Percentiles rank a stretch among this genome's conserved stretches.
Evolutionary conservation across 2,329 filamentous ascomycete genomes (phyloP).

Genomic region (Cladosporium halotolerans): DNA sequence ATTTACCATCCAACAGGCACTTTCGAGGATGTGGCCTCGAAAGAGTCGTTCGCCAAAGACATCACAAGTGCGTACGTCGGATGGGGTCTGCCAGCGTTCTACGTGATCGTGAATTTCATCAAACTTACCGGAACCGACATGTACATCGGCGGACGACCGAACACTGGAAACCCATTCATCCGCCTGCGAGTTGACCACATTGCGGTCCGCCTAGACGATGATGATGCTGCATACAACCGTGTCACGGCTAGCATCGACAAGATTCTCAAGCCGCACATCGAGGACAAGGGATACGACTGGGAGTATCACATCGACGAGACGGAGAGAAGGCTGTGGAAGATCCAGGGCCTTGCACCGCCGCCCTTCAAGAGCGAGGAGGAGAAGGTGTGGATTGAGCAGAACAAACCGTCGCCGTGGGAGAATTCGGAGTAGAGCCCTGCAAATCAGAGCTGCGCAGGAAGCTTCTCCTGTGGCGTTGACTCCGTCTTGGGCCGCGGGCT

Average conservation of each 20-base stretch:
- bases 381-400: conserved; percentile 28
- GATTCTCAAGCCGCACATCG: conserved; percentile 35
- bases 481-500: too few species aligned
- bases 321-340: conserved; percentile 39
- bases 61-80: conserved; percentile 38
- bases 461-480: too few species aligned
- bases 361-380: conserved; percentile 32
- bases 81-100: conserved; percentile 38
- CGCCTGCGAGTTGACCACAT: conserved; percentile 33
- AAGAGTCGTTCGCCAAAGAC: conserved; percentile 28
- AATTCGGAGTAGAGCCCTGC: not conserved
- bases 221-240: conserved; percentile 14
- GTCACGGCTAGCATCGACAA: conserved; percentile 27
- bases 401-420: conserved; percentile 18
- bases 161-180: conserved; percentile 31
- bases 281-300: conserved; percentile 39
- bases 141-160: conserved; percentile 28
- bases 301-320: conserved; percentile 42
- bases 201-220: conserved; percentile 21
- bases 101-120: conserved; percentile 39
- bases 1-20: conserved; percentile 36
- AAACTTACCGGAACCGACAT: conserved; percentile 21
- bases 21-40: conserved; percentile 28
- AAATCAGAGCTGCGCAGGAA: too few species aligned
- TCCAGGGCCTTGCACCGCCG: conserved; percentile 37